These are phyloP conservation scores for Hyaloscypha variabilis DNA, from an alignment of 495 filamentous ascomycete species.

Conservation along the genomic window DNA sequence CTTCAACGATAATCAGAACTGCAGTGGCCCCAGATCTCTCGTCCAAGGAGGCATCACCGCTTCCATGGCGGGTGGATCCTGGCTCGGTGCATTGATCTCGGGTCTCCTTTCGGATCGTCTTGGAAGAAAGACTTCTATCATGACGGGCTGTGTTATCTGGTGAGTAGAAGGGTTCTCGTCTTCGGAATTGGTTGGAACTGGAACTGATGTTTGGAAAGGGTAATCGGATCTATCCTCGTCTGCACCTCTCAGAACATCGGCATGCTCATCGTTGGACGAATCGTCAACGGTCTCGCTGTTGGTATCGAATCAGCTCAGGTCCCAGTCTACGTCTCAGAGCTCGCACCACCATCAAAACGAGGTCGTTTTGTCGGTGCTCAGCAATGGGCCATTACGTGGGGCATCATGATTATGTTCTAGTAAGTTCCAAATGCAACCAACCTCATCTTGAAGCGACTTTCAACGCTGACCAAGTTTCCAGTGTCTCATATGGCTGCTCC, in stretches of 20 bases:
- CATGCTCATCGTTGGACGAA: constrained; percentile 72
- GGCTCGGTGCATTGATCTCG: constrained; percentile 66
- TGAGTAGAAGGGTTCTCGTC: constrained; percentile 33
- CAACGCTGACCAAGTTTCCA: too few relatives aligned
- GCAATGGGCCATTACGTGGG: constrained; percentile 80
- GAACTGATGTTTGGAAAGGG: constrained; percentile 43
- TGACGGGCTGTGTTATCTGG: constrained; percentile 65
- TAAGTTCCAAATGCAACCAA: too few relatives aligned
- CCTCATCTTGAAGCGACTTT: too few relatives aligned
- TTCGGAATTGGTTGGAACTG: constrained; percentile 33
- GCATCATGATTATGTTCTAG: constrained; percentile 78
- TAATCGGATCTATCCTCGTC: constrained; percentile 64
- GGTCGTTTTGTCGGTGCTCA: constrained; percentile 72
- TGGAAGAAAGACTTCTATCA: constrained; percentile 70
- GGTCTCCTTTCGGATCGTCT: constrained; percentile 65
- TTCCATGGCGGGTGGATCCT: constrained; percentile 75
- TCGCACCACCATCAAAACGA: constrained; percentile 67
- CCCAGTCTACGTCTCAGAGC: constrained; percentile 75
- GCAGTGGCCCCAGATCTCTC: constrained; percentile 36
- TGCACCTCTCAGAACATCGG: constrained; percentile 72
- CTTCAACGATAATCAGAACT: constrained; percentile 41
- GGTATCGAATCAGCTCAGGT: constrained; percentile 78
- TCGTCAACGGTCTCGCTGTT: constrained; percentile 75
- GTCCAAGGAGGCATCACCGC: constrained; percentile 57
- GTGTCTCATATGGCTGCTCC: constrained; percentile 72